A percentile compares a stretch with the other conserved stretches of the same genome.
phyloP scores from a whole-genome alignment of 1,139 yeast species.

The Taphrina sp. region DNA sequence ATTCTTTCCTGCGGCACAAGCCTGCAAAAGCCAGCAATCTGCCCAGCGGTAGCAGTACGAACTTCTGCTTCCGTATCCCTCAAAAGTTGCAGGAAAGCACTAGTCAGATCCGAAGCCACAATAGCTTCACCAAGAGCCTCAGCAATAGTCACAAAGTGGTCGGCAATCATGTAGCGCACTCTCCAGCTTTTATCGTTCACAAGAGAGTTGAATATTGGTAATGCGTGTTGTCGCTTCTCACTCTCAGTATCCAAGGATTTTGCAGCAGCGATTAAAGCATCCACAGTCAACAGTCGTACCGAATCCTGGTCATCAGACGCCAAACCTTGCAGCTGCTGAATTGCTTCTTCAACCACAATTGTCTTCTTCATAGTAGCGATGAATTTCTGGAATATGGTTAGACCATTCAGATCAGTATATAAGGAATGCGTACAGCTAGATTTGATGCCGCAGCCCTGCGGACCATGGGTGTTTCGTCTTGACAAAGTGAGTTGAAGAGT shows the following conservation, averaged over 20 bases:
- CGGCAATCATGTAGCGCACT: slow-evolving; percentile 96
- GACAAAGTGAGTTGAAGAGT: slow-evolving; percentile 66
- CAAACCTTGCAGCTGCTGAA: slow-evolving; percentile 76
- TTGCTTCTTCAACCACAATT: slow-evolving; percentile 48
- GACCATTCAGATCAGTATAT: too few relatives aligned
- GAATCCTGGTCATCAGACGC: slow-evolving; percentile 91
- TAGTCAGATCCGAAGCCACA: slow-evolving; percentile 61
- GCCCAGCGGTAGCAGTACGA: slow-evolving; percentile 88
- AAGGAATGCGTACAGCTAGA: slow-evolving; percentile 61
- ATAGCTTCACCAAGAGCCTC: slow-evolving; percentile 45
- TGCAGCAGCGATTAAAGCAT: slow-evolving; percentile 64
- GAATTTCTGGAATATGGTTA: slow-evolving; percentile 39
- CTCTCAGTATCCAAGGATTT: slow-evolving; percentile 42
- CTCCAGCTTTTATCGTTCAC: slow-evolving; percentile 95
- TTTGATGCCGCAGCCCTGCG: slow-evolving; percentile 89
- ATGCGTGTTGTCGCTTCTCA: slow-evolving; percentile 37
- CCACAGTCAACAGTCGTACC: slow-evolving; percentile 85
- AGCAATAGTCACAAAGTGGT: slow-evolving; percentile 75
- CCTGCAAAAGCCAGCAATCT: slow-evolving; percentile 63
- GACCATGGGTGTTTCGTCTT: slow-evolving; percentile 98
- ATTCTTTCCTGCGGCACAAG: slow-evolving; percentile 51
- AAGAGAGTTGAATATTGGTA: slow-evolving; percentile 49
- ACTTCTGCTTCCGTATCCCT: slow-evolving; percentile 96
- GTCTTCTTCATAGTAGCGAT: slow-evolving; percentile 43
- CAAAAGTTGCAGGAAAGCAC: slow-evolving; percentile 71